phyloP scores from a whole-genome alignment of 1,139 yeast genomes.

The Sugiyamaella grinbergsii region DNA sequence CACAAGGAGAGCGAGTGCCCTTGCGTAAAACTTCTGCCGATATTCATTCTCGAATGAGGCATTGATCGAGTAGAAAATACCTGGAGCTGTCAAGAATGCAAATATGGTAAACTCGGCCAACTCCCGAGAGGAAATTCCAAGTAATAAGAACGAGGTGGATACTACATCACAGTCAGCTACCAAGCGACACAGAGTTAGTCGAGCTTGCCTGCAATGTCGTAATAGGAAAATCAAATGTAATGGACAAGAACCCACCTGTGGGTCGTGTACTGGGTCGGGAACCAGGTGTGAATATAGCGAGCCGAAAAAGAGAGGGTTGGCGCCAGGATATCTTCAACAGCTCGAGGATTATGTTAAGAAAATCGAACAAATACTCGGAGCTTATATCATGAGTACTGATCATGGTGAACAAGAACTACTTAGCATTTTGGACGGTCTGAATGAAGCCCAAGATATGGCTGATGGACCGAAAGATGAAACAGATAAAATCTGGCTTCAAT shows the following conservation, averaged over 20 bases:
- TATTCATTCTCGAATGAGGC: neutral
- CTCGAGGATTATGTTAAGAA: constrained; percentile 25
- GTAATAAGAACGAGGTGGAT: neutral
- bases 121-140: neutral
- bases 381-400: constrained; percentile 13
- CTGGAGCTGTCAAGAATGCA: neutral
- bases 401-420: constrained; percentile 17
- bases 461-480: constrained; percentile 7
- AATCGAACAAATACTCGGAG: constrained; percentile 27
- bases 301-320: constrained; percentile 28
- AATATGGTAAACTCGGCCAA: constrained; percentile 6
- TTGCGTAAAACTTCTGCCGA: constrained; percentile 13
- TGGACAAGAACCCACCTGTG: constrained; percentile 30
- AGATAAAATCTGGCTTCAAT: constrained; percentile 11
- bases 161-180: neutral
- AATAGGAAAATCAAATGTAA: constrained; percentile 43
- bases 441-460: constrained; percentile 5
- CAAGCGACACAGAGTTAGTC: constrained; percentile 37
- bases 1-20: no score
- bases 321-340: constrained; percentile 30
- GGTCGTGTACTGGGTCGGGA: constrained; percentile 24
- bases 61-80: no score
- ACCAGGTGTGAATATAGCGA: constrained; percentile 30
- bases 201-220: constrained; percentile 44
- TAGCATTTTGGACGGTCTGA: constrained; percentile 12